Base-by-base conservation (phyloP, 768 basidiomycete genomes). In the Naematelia aurantialba region DNA sequence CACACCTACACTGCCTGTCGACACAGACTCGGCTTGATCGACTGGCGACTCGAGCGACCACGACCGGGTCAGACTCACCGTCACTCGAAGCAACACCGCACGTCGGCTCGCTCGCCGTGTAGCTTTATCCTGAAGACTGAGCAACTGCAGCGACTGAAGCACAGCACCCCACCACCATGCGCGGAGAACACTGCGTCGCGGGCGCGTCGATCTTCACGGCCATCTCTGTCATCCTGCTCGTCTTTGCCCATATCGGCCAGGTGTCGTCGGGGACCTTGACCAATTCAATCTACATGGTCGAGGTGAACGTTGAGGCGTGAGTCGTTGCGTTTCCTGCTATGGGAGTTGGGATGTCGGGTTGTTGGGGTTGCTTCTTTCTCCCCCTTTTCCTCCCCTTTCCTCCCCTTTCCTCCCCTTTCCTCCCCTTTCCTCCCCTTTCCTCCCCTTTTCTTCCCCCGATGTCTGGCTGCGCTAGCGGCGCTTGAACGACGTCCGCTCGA, bases 241-340 rank as follows among this genome's bases (percentile, higher is more conserved):
- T 76, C 47, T 76, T 76, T 51, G 68, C 67, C 22, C 62, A 75
- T 55, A 75, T 76, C 29, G 70, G 71, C 12, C 75, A 76, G 57
- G 59, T 76, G 59, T 58, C 46, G 22, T 39, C 66, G 1, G 67
- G 68, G 1, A 60, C 67, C 11, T 53, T 76, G n/a, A 57, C 61
- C 1, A 69, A 65, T 34, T 48, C 55, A 4, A 68, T 76, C 26
- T 73, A 69, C 46, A 65, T 72, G 58, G 68, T 62, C 22, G 60
- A 76, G 51, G 61, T 76, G 39, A 63, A 75, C 55, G 66, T 74
- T 34, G 66, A 63, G 13, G 70, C 70, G 62, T 68, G 63, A 66
- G 64, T 66, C 5, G 5, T 27, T 48, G 39, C 5, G 10, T 5
- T 14, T 17, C 17, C 21, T 10, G 12, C 17, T 17, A 25, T 5